phyloP scores from a whole-genome alignment of 768 basidiomycete genomes.

The Kwoniella shandongensis region DNA sequence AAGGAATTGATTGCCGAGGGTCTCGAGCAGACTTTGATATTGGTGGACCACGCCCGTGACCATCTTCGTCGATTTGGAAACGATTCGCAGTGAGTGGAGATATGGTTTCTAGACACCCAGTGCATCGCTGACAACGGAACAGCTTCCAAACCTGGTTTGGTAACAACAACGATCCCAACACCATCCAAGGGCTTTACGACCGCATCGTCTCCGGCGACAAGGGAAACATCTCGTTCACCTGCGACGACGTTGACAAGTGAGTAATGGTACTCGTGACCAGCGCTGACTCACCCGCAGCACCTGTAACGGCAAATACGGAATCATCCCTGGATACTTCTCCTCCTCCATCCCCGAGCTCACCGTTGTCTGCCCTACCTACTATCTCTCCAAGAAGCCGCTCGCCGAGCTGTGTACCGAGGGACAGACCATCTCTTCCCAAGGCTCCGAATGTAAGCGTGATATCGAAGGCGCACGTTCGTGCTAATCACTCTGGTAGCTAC shows the following conservation, averaged over 20 bases:
- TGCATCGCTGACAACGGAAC: not conserved
- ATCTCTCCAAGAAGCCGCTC: slow-evolving; percentile 18
- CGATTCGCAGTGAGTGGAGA: slow-evolving; percentile 16
- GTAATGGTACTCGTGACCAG: no score
- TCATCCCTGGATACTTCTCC: slow-evolving; percentile 24
- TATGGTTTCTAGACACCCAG: not conserved
- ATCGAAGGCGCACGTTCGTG: not conserved
- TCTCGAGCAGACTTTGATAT: slow-evolving; percentile 17
- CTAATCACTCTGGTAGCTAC: slow-evolving; percentile 12
- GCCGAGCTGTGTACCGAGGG: slow-evolving; percentile 21
- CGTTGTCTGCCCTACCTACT: slow-evolving; percentile 28
- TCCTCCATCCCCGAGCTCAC: slow-evolving; percentile 16
- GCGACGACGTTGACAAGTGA: slow-evolving; percentile 23
- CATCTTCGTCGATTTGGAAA: slow-evolving; percentile 26
- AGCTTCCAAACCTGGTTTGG: slow-evolving; percentile 32
- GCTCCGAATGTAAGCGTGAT: slow-evolving; percentile 19
- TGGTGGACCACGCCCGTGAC: slow-evolving; percentile 20
- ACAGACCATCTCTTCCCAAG: slow-evolving; percentile 17
- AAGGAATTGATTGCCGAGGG: slow-evolving; percentile 21
- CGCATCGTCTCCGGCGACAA: slow-evolving; percentile 28
- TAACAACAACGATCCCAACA: slow-evolving; percentile 15
- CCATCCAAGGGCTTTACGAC: slow-evolving; percentile 24
- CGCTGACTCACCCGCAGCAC: no score
- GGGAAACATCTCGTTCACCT: slow-evolving; percentile 23
- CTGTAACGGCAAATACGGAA: slow-evolving; percentile 26